phyloP scores from a whole-genome alignment of 805 yeast genomes.

The Suhomyces canberraensis region DNA sequence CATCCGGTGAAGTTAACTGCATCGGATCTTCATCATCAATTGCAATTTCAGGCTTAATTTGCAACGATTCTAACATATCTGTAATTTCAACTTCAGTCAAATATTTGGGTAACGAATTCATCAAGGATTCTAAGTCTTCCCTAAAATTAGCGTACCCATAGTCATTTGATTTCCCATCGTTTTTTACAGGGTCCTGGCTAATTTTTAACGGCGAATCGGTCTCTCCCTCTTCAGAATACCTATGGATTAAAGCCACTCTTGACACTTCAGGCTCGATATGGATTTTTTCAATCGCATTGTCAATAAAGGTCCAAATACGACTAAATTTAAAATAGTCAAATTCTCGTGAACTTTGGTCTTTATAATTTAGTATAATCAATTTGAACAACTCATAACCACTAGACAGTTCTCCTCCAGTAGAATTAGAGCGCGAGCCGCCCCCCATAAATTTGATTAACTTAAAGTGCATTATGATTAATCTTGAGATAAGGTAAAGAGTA shows the following conservation, averaged over 20 bases:
- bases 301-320: constrained; percentile 35
- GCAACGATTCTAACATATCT: not conserved
- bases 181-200: constrained; percentile 13
- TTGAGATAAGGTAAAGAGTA: constrained; percentile 32
- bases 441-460: constrained; percentile 30
- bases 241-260: constrained; percentile 5
- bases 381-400: constrained; percentile 34
- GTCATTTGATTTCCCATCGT: constrained; percentile 16
- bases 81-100: constrained; percentile 7
- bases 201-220: constrained; percentile 36
- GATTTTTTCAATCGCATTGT: constrained; percentile 21
- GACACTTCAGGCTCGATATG: constrained; percentile 12
- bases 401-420: not conserved
- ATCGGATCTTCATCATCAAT: not conserved
- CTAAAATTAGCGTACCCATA: constrained; percentile 20
- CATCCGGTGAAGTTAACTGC: not conserved
- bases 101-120: constrained; percentile 7
- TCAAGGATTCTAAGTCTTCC: constrained; percentile 23
- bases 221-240: not conserved
- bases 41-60: not conserved
- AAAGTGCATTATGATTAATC: constrained; percentile 30
- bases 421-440: constrained; percentile 19
- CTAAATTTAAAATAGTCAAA: constrained; percentile 30
- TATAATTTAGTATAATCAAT: constrained; percentile 29
- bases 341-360: constrained; percentile 33